Evolutionary conservation across 2,329 filamentous ascomycete species (phyloP), one percentile per base, ranked within the genome.

Genomic region (Clarireedia sp.): DNA sequence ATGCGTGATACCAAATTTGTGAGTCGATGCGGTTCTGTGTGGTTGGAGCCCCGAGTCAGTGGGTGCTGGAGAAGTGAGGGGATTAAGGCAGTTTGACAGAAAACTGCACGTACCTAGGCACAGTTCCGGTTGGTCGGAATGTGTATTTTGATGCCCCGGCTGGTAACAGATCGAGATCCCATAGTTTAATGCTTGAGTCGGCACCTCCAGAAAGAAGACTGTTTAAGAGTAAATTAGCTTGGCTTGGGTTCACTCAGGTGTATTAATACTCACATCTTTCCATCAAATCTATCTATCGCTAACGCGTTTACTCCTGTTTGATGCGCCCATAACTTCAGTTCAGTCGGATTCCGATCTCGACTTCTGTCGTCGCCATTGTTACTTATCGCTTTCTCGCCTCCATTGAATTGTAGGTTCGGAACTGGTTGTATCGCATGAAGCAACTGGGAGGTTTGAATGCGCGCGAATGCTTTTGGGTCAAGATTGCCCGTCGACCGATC

Each of bases 191-290:
- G 0, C 87, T 87, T 9, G 87, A 89, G 67, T 96, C 90, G 4
- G 89, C 86, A 29, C 91, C 90, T 3, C 89, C 92, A 0, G 91
- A 95, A 2, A 96, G 72, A 59, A 96, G 78, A 62, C 88, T 87
- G 64, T 21, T 46, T 26, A 12, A 8, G 17, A 14, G 14, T 41
- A 3, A n/a, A 41, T 41, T 41, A 41, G 38, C 38, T 41, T 7
- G 47, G 59, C 44, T 61, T 54, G 29, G 29, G 4, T 33, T 33
- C 29, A 33, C 29, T 12, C 12, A 14, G 9, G 29, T 14, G 29
- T 33, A 43, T 48, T 55, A 33, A 26, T 47, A 47, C 21, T 33
- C 3, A 33, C 29, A 33, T 33, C 29, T 33, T 33, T 12, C 88
- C 89, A 60, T 94, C 88, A 66, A 94, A 56, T 40, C 49, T 90